Evolutionary conservation across 108 stramenopile genomes (phyloP).

Genomic region (Cyclotella baltica): DNA sequence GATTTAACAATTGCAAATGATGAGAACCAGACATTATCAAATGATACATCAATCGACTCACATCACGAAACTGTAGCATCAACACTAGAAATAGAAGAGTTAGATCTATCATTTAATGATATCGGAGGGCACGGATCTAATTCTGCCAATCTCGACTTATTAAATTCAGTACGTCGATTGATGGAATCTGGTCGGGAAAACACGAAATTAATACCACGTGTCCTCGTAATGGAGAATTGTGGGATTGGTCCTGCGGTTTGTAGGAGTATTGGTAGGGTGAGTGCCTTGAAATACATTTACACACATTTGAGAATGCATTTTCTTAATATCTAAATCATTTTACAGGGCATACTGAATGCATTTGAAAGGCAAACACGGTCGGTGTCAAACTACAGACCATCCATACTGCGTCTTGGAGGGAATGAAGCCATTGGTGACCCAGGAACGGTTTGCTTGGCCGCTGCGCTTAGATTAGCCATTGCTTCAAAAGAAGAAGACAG

Average conservation of each 20-base stretch:
- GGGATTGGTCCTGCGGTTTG: constrained; percentile 76
- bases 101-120: constrained; percentile 78
- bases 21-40: neutral
- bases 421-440: constrained; percentile 81
- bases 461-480: constrained; percentile 67
- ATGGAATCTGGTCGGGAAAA: constrained; percentile 27
- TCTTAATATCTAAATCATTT: neutral
- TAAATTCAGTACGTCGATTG: constrained; percentile 36
- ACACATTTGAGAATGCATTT: neutral
- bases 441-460: constrained; percentile 79
- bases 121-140: constrained; percentile 43
- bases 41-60: neutral
- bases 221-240: constrained; percentile 64
- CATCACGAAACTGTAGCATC: neutral
- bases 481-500: constrained; percentile 19
- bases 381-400: constrained; percentile 32
- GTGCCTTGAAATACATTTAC: constrained; percentile 6
- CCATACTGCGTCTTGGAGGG: constrained; percentile 53
- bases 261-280: constrained; percentile 75
- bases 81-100: constrained; percentile 28
- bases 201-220: constrained; percentile 47
- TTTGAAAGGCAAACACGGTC: constrained; percentile 21
- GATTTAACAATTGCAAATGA: neutral
- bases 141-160: constrained; percentile 8
- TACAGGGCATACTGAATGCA: constrained; percentile 46